phyloP scores from a whole-genome alignment of 257 asterid species.

The Solanum dulcamara region DNA sequence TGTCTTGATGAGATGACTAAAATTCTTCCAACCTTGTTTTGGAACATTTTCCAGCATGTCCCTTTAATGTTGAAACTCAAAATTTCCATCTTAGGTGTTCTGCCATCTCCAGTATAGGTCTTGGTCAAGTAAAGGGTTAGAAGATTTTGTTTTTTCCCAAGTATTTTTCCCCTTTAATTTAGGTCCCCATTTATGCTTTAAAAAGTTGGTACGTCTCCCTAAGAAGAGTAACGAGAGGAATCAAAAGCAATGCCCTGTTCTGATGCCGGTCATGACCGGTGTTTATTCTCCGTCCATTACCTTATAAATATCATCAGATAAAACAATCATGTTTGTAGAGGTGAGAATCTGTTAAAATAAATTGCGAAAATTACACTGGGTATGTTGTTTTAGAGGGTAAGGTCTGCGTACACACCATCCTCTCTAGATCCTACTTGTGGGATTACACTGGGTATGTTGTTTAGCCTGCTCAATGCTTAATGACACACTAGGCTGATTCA shows the following conservation, averaged over 20 bases:
- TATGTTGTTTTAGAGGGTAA: neutral
- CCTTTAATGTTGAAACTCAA: neutral
- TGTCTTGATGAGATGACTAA: neutral
- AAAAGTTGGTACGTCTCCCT: neutral
- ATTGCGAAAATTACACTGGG: neutral
- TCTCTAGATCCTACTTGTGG: neutral
- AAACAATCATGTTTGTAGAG: neutral
- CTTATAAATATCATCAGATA: neutral
- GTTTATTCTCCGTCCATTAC: neutral
- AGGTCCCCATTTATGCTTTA: neutral
- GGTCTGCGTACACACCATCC: neutral
- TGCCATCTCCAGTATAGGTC: neutral
- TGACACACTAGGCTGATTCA: neutral
- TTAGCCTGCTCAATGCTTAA: neutral
- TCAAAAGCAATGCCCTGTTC: neutral
- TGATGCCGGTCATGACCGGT: neutral
- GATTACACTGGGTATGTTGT: neutral
- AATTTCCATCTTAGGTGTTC: neutral
- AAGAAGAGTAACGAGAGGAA: neutral
- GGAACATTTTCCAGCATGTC: neutral
- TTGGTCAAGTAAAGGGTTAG: neutral
- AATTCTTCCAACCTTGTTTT: neutral
- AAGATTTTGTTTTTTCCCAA: neutral
- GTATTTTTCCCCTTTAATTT: neutral
- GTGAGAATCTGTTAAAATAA: neutral